phyloP scores from a whole-genome alignment of 2,329 filamentous ascomycete genomes.

The Nigrospora oryzae region DNA sequence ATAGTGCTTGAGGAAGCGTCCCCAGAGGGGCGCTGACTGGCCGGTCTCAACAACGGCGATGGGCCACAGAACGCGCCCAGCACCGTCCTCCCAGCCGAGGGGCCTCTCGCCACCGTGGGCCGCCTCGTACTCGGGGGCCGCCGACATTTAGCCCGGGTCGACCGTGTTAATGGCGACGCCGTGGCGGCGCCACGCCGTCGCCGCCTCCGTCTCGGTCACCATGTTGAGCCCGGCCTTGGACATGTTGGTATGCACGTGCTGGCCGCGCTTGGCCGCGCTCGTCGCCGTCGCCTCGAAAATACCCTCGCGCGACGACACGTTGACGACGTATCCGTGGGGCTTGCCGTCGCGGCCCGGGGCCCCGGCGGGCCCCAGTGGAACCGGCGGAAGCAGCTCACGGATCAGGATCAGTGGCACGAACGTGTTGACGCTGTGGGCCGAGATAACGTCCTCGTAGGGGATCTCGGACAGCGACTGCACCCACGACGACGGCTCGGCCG shows the following conservation, averaged over 20 bases:
- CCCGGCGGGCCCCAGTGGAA: conserved; percentile 6
- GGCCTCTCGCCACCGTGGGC: conserved; percentile 16
- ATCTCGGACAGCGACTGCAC: conserved; percentile 24
- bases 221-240: conserved; percentile 30
- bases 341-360: too few relatives aligned
- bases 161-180: conserved; percentile 27
- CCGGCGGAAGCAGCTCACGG: conserved; percentile 23
- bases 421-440: conserved; percentile 25
- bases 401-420: conserved; percentile 28
- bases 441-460: conserved; percentile 28
- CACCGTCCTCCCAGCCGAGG: conserved; percentile 27
- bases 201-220: conserved; percentile 28
- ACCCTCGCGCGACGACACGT: conserved; percentile 26
- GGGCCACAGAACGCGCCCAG: conserved; percentile 25
- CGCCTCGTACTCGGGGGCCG: conserved; percentile 20
- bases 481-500: conserved; percentile 20
- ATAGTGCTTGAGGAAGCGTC: conserved; percentile 2
- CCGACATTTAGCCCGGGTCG: conserved; percentile 28
- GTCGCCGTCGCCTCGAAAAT: conserved; percentile 16
- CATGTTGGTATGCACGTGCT: conserved; percentile 30
- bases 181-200: conserved; percentile 16
- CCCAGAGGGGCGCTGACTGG: neutral
- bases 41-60: conserved; percentile 7
- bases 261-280: conserved; percentile 16
- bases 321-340: conserved; percentile 19